Evolutionary conservation across 768 basidiomycete species (phyloP), one percentile per base, ranked within the genome.

Genomic region (Cyclocybe aegerita): DNA sequence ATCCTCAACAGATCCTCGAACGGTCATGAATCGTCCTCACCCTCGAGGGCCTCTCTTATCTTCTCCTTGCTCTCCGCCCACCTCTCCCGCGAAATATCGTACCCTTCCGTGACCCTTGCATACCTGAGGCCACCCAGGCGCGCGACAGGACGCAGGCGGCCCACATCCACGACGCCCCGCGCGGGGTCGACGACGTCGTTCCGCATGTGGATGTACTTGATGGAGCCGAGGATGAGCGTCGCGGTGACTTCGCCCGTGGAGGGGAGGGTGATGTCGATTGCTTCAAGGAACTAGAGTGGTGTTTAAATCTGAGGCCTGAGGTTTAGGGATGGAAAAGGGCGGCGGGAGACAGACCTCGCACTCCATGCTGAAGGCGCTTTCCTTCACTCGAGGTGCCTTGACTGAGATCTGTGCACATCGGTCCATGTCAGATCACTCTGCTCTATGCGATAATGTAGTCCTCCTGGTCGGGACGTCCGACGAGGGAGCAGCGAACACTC

Each of bases 321-420:
- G n/a, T 48, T 31, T 5, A 14, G 8, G 30, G 23, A 23, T 23
- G 5, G 44, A 39, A 50, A 7, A 16, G 10, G 38, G 4, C 8
- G 15, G 5, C 29, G 3, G 16, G n/a, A 30, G 11, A 48, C 60
- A 11, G 53, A 72, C 75, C 60, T 75, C 82, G 67, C 82, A 85
- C 67, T 86, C 85, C 63, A 86, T 73, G 16, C 77, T 75, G 55
- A 84, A 82, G 0, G 80, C 83, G 55, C 83, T 82, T 60, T 85
- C 85, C 58, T 73, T 78, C 14, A 85, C 83, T 47, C 84, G 70
- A 17, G 81, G 70, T 15, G 82, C 74, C 57, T 74, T 76, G 36
- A 77, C 66, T 66, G 76, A 55, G 56, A 69, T 58, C 75, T 74
- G 23, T 23, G 23, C 23, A 4, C 23, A 23, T 2, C 23, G 23